phyloP scores from a whole-genome alignment of 2,329 filamentous ascomycete genomes.

The Colletotrichum siamense region DNA sequence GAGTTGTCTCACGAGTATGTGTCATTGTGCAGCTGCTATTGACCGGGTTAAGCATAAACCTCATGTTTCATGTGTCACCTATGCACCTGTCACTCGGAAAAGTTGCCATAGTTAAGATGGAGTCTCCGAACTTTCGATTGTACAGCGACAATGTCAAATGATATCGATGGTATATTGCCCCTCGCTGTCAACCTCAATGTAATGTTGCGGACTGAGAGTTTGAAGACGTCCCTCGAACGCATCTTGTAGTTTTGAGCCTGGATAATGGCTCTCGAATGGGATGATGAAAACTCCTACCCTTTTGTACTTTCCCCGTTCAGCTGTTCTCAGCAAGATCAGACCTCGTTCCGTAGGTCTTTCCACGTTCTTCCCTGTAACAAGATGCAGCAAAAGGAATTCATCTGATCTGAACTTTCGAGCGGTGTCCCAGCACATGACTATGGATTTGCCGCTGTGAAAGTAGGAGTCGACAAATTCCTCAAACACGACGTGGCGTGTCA shows the following conservation, averaged over 20 bases:
- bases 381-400: background rate
- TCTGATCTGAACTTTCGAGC: background rate
- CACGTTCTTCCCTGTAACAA: background rate
- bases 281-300: background rate
- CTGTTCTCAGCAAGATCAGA: background rate
- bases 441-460: background rate
- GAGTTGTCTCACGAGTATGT: background rate
- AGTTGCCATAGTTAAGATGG: too few species aligned
- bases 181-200: background rate
- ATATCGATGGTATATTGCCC: background rate
- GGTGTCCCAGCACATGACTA: background rate
- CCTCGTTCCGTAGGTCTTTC: background rate
- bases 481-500: background rate
- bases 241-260: background rate
- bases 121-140: too few species aligned
- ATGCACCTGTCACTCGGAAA: too few species aligned
- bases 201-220: background rate
- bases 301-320: background rate
- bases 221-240: background rate
- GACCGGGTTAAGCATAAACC: background rate
- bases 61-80: background rate
- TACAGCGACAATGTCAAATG: background rate
- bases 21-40: background rate
- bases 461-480: background rate
- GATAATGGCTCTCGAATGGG: background rate